Evolutionary conservation across 768 basidiomycete genomes (phyloP).

Genomic region (Phlegmacium glaucopus): DNA sequence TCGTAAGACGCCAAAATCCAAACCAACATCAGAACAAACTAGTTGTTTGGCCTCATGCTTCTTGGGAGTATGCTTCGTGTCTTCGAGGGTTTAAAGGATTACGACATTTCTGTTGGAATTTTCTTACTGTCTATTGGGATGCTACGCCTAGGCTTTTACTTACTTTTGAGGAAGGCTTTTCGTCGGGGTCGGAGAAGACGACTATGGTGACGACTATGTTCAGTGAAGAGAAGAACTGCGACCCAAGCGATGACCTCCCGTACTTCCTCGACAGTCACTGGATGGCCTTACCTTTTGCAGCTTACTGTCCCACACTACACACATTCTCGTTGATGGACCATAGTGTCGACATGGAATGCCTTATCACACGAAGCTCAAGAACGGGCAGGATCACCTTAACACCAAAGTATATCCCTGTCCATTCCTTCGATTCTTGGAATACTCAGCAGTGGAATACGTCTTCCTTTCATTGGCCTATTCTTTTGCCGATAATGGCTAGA

Average conservation of each 20-base stretch:
- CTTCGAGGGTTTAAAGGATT: constrained; percentile 12
- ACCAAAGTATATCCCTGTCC: constrained; percentile 16
- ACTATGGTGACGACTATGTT: neutral
- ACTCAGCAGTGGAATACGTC: constrained; percentile 17
- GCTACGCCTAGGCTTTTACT: constrained; percentile 17
- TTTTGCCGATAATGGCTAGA: constrained; percentile 2
- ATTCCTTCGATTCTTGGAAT: constrained; percentile 12
- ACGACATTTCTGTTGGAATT: constrained; percentile 27
- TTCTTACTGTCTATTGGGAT: constrained; percentile 21
- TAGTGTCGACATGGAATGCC: constrained; percentile 20
- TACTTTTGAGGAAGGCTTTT: constrained; percentile 19
- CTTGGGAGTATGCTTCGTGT: constrained; percentile 23
- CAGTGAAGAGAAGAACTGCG: neutral
- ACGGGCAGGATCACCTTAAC: constrained; percentile 7
- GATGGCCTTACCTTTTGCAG: constrained; percentile 21
- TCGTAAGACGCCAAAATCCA: constrained; percentile 21
- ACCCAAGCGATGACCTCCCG: constrained; percentile 12
- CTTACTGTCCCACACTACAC: constrained; percentile 17
- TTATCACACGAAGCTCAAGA: constrained; percentile 5
- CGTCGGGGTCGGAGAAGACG: neutral
- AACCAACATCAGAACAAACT: constrained; percentile 19
- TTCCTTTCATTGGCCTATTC: constrained; percentile 10
- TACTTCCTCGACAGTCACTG: constrained; percentile 23
- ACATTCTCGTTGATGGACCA: constrained; percentile 21
- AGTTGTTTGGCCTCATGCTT: constrained; percentile 20